Evolutionary conservation across 768 basidiomycete species (phyloP).

Genomic region (Phaffia australis): DNA sequence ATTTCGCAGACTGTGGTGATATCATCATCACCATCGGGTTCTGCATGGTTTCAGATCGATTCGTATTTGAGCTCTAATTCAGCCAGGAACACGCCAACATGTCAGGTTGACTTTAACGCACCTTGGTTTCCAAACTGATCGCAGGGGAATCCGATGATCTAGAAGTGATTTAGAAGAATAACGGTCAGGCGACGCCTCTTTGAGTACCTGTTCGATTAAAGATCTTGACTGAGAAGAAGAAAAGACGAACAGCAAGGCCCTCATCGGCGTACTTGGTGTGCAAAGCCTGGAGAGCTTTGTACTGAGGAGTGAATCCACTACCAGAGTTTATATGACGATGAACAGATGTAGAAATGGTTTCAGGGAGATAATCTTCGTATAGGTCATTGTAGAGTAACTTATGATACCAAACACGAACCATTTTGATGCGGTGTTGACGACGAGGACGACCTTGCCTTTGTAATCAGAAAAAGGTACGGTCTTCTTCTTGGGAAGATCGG

Average conservation of each 20-base stretch:
- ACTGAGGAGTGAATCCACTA: conserved; percentile 38
- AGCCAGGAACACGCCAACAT: conserved; percentile 5
- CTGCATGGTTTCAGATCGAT: conserved; percentile 33
- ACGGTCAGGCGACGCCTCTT: background rate
- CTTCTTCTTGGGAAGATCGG: conserved; percentile 13
- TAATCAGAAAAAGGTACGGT: conserved; percentile 4
- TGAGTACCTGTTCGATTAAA: background rate
- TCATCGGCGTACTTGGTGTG: conserved; percentile 71
- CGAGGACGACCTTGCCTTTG: conserved; percentile 11
- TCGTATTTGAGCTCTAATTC: conserved; percentile 61
- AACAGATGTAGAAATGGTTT: no score
- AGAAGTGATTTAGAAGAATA: no score
- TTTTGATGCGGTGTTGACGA: conserved; percentile 4
- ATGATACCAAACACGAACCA: background rate
- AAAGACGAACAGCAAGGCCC: conserved; percentile 46
- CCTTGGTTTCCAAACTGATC: conserved; percentile 53
- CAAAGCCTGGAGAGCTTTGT: conserved; percentile 61
- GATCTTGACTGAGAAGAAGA: conserved; percentile 47
- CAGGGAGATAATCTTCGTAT: no score
- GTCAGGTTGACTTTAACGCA: background rate
- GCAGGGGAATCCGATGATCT: conserved; percentile 56
- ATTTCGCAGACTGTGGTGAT: conserved; percentile 46
- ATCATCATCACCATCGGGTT: conserved; percentile 66
- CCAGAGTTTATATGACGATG: background rate
- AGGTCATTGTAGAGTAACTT: background rate